Conservation (phyloP, 2,329 filamentous ascomycete species). For the Penicillium sp. region DNA sequence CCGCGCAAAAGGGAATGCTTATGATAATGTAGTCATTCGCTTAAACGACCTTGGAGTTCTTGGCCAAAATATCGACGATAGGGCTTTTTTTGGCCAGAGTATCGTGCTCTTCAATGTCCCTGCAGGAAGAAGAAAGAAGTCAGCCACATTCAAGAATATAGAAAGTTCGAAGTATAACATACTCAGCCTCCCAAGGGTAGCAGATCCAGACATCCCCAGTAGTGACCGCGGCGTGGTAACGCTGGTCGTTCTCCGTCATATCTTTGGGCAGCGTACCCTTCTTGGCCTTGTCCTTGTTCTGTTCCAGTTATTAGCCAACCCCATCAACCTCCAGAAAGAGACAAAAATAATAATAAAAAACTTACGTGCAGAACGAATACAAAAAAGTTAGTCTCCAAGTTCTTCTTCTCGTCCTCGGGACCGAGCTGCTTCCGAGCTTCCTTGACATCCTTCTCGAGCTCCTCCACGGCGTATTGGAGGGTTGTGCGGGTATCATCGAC, state of each 20-base stretch:
- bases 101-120: slow-evolving; percentile 92
- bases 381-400: slow-evolving; percentile 79
- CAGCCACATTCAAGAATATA: slow-evolving; percentile 11
- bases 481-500: slow-evolving; percentile 95
- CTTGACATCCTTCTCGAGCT: slow-evolving; percentile 93
- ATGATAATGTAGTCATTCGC: slow-evolving; percentile 16
- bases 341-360: slow-evolving; percentile 31
- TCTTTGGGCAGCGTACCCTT: slow-evolving; percentile 80
- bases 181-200: slow-evolving; percentile 95
- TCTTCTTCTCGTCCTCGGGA: slow-evolving; percentile 66
- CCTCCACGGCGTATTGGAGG: slow-evolving; percentile 87
- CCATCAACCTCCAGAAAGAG: too few relatives aligned
- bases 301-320: slow-evolving; percentile 14
- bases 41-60: slow-evolving; percentile 23
- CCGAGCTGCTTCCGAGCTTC: slow-evolving; percentile 72
- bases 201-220: slow-evolving; percentile 97
- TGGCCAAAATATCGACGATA: not conserved
- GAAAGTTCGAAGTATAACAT: slow-evolving; percentile 32
- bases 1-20: slow-evolving; percentile 19
- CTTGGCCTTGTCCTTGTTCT: slow-evolving; percentile 98
- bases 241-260: slow-evolving; percentile 65
- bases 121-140: slow-evolving; percentile 31
- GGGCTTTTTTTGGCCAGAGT: slow-evolving; percentile 56
- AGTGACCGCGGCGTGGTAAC: slow-evolving; percentile 83
- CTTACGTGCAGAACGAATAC: slow-evolving; percentile 92